Conservation (phyloP, 352 stramenopile species). For the Pelagophyceae sp. region DNA sequence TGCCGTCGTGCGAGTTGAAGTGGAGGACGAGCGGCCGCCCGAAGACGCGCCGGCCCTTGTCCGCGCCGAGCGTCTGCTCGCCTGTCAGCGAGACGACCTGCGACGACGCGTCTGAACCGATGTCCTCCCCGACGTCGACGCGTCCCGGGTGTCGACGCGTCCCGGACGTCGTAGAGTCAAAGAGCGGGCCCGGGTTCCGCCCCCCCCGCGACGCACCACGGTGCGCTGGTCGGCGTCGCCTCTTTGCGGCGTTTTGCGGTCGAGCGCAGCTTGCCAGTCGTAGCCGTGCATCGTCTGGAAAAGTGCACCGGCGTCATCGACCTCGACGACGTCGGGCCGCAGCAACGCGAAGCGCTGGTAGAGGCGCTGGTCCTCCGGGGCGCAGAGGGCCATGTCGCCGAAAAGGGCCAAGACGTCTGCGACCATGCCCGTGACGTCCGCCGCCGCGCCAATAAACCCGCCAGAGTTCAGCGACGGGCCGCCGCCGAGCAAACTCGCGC, state of each 20-base stretch:
- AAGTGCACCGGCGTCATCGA: background rate
- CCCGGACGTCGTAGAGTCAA: too few relatives aligned
- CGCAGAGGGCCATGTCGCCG: background rate
- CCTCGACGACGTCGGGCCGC: background rate
- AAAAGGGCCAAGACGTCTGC: background rate
- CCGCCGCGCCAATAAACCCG: background rate
- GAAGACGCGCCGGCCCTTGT: background rate
- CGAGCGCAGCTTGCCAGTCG: too few relatives aligned
- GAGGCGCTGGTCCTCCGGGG: background rate
- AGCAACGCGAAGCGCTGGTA: background rate
- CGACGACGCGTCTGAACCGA: background rate
- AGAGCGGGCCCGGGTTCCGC: too few relatives aligned
- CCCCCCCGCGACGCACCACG: too few relatives aligned
- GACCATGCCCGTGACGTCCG: background rate
- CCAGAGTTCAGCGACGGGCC: background rate
- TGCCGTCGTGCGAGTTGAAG: conserved; percentile 12
- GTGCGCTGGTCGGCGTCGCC: too few relatives aligned
- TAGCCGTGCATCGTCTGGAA: background rate
- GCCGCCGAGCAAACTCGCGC: background rate
- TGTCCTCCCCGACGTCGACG: background rate
- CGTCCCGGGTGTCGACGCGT: too few relatives aligned
- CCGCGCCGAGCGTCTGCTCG: background rate
- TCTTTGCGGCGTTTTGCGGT: too few relatives aligned
- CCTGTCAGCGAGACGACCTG: background rate
- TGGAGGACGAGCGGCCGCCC: background rate